A percentile compares a stretch with the other conserved stretches of the same genome.
Evolutionary conservation across 2,329 filamentous ascomycete genomes (phyloP).

Genomic region (Phoma sp.): DNA sequence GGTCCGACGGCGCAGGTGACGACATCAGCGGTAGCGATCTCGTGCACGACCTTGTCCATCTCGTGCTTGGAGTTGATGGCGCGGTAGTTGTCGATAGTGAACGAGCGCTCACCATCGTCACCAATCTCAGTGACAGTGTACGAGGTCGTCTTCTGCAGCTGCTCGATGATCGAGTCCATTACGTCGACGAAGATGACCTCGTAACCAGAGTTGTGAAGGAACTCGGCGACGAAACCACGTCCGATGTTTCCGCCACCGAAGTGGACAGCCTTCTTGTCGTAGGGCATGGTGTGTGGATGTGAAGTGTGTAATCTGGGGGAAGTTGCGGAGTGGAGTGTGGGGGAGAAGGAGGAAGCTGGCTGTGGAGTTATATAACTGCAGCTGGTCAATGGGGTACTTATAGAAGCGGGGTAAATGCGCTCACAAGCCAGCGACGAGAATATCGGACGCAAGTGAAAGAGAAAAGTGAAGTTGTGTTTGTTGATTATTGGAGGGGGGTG

Average conservation of each 20-base stretch:
- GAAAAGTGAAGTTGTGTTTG: conserved; percentile 32
- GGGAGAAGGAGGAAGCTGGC: conserved; percentile 1
- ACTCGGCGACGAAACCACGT: conserved; percentile 59
- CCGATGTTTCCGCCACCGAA: conserved; percentile 62
- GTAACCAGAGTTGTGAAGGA: conserved; percentile 92
- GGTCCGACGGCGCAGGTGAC: conserved; percentile 98
- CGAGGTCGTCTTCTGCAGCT: conserved; percentile 73
- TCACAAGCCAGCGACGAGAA: conserved; percentile 1
- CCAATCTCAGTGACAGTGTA: conserved; percentile 96
- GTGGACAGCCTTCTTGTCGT: conserved; percentile 58
- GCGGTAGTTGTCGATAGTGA: conserved; percentile 91
- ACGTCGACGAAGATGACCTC: conserved; percentile 98
- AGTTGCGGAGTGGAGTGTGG: conserved; percentile 6
- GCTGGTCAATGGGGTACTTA: not conserved
- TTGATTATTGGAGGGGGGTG: conserved; percentile 17
- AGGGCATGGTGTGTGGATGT: conserved; percentile 37
- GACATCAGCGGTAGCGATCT: conserved; percentile 85
- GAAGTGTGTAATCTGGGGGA: not conserved
- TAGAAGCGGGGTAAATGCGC: conserved; percentile 9
- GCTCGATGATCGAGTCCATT: conserved; percentile 79
- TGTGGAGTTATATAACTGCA: not conserved
- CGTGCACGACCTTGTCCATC: conserved; percentile 78
- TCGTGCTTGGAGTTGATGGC: conserved; percentile 94
- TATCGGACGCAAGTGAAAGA: not conserved
- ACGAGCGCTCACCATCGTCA: conserved; percentile 77